Evolutionary conservation across 345 rosid species (phyloP).

Genomic region (Rhizophora apiculata): DNA sequence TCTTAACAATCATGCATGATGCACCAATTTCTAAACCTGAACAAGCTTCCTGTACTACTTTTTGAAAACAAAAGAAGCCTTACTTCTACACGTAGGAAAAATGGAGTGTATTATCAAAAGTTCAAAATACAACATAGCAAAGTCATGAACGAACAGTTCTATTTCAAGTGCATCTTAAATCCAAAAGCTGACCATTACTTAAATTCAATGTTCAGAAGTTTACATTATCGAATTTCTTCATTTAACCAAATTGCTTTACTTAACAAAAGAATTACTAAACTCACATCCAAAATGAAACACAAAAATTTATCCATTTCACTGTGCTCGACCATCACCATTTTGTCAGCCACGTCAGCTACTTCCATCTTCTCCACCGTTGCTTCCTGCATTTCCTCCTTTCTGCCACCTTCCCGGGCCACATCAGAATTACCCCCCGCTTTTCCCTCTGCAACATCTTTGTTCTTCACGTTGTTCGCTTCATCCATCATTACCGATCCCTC

Average conservation of each 20-base stretch:
- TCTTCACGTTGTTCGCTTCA: neutral
- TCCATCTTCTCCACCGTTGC: neutral
- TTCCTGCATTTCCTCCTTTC: conserved; percentile 25
- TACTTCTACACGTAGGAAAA: too few species aligned
- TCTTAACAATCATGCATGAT: too few species aligned
- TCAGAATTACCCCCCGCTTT: neutral
- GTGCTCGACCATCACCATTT: neutral
- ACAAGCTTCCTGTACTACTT: too few species aligned
- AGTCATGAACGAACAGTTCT: too few species aligned
- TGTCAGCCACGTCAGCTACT: neutral
- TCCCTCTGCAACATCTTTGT: neutral
- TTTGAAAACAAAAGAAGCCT: too few species aligned
- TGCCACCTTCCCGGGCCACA: conserved; percentile 18
- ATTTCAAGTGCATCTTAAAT: too few species aligned
- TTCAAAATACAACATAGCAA: too few species aligned
- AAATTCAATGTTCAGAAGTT: neutral
- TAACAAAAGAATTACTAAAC: neutral
- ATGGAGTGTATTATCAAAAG: too few species aligned
- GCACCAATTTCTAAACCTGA: too few species aligned
- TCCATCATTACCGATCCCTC: neutral
- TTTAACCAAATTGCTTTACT: neutral
- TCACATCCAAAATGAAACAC: too few species aligned
- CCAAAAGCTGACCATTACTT: neutral
- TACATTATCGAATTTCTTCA: neutral
- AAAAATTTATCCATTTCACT: neutral